Evolutionary conservation across 1,284 basidiomycete species (phyloP).

Genomic region (Ganoderma sinense): DNA sequence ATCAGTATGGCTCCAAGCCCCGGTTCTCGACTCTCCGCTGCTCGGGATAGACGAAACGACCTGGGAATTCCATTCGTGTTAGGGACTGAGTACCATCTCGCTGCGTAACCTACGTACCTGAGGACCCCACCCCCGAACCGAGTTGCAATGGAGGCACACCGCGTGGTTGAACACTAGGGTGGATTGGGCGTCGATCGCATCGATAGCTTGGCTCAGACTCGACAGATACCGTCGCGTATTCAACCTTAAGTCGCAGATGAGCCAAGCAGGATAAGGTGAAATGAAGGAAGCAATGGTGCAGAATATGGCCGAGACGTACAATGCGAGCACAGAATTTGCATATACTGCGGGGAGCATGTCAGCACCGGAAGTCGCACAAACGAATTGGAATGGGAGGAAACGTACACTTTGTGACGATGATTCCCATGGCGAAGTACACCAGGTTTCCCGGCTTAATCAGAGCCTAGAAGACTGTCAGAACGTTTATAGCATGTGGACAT

Average conservation of each 20-base stretch:
- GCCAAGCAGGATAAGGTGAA: not conserved
- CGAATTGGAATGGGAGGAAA: not conserved
- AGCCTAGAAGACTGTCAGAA: not conserved
- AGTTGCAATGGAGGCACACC: not conserved
- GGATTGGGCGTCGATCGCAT: not conserved
- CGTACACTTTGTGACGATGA: not conserved
- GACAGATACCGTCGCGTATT: not conserved
- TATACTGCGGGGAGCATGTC: not conserved
- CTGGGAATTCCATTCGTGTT: not conserved
- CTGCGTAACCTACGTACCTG: not conserved
- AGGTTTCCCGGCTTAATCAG: not conserved
- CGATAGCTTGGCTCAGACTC: not conserved
- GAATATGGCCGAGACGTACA: not conserved
- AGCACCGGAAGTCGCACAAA: not conserved
- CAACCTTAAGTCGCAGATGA: not conserved
- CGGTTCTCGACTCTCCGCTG: not conserved
- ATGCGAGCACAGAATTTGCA: constrained; percentile 1
- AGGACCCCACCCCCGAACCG: not conserved
- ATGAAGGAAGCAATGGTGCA: not conserved
- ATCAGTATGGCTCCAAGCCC: not conserved
- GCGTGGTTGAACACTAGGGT: not conserved
- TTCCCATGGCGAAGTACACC: not conserved
- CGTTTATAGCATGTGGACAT: not conserved
- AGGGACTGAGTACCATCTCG: no score
- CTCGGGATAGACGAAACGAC: not conserved